Evolutionary conservation across 352 stramenopile species (phyloP).

Genomic region (Phytopythium sindhum): DNA sequence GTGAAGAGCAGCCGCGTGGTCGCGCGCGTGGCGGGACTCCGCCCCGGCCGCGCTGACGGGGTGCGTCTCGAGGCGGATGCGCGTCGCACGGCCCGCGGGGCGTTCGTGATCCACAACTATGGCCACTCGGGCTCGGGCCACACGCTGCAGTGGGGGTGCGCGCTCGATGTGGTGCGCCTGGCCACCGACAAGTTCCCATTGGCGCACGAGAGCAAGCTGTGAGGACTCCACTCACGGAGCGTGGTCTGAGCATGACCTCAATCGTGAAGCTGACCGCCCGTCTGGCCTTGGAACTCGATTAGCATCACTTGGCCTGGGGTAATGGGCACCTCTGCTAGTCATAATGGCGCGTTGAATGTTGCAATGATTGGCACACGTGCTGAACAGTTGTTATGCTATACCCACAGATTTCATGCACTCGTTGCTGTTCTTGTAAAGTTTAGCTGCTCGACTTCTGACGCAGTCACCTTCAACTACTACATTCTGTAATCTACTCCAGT

Average conservation of each 20-base stretch:
- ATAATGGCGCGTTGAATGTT: too few species aligned
- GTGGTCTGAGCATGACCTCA: too few species aligned
- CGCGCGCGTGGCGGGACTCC: conserved; percentile 34
- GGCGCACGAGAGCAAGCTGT: neutral
- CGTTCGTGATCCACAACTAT: conserved; percentile 70
- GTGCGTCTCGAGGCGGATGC: conserved; percentile 49
- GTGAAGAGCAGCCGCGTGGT: conserved; percentile 43
- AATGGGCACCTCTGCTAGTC: neutral
- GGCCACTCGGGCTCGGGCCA: conserved; percentile 62
- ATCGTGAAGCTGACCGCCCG: too few species aligned
- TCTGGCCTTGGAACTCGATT: neutral
- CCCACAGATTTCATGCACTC: too few species aligned
- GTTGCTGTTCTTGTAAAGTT: too few species aligned
- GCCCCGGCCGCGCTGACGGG: conserved; percentile 33
- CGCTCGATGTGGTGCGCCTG: conserved; percentile 40
- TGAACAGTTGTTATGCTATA: too few species aligned
- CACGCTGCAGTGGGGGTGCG: conserved; percentile 69
- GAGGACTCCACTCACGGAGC: too few species aligned
- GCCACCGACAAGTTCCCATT: conserved; percentile 10
- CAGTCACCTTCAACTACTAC: too few species aligned
- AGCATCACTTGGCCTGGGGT: neutral
- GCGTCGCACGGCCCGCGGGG: conserved; percentile 24
- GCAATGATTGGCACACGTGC: too few species aligned
- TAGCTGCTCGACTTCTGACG: too few species aligned
- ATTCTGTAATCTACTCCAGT: too few species aligned